Conservation (phyloP, 2,329 filamentous ascomycete genomes). For the Exophiala bonariae region DNA sequence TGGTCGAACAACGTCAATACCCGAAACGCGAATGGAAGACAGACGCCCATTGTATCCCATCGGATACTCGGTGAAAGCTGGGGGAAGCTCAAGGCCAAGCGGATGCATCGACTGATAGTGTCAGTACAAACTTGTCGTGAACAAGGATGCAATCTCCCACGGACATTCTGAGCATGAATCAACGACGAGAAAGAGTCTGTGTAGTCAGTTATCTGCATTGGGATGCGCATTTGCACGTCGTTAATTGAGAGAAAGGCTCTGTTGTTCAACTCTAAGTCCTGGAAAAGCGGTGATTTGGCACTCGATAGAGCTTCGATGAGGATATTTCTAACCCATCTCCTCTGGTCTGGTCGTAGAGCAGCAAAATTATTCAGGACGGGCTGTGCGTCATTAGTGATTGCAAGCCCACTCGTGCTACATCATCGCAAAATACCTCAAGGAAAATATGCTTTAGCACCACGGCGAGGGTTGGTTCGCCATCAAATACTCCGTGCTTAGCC, state of each 20-base stretch:
- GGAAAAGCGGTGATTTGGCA: conserved; percentile 1
- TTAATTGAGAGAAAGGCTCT: conserved; percentile 32
- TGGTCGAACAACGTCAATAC: neutral
- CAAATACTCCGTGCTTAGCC: conserved; percentile 6
- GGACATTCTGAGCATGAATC: conserved; percentile 9
- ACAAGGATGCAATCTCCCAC: too few species aligned
- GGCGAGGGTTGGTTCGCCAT: too few species aligned
- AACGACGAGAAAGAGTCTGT: conserved; percentile 12
- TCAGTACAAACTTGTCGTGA: too few species aligned
- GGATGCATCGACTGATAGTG: conserved; percentile 3
- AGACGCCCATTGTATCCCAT: conserved; percentile 9
- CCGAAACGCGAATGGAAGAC: neutral
- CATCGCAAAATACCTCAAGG: neutral
- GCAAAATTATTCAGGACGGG: conserved; percentile 6
- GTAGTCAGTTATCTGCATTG: conserved; percentile 11
- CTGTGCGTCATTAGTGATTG: conserved; percentile 1
- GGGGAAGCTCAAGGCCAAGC: conserved; percentile 6
- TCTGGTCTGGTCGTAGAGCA: neutral
- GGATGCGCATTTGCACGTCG: conserved; percentile 5
- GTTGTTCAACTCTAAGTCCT: conserved; percentile 58
- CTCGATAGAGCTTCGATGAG: conserved; percentile 3
- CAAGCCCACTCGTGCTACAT: too few species aligned
- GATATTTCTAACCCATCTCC: neutral
- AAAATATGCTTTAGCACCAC: neutral
- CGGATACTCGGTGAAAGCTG: conserved; percentile 6